These are phyloP conservation scores for Corymbia calophylla DNA, from an alignment of 441 rosid genomes.

Conservation along the genomic window DNA sequence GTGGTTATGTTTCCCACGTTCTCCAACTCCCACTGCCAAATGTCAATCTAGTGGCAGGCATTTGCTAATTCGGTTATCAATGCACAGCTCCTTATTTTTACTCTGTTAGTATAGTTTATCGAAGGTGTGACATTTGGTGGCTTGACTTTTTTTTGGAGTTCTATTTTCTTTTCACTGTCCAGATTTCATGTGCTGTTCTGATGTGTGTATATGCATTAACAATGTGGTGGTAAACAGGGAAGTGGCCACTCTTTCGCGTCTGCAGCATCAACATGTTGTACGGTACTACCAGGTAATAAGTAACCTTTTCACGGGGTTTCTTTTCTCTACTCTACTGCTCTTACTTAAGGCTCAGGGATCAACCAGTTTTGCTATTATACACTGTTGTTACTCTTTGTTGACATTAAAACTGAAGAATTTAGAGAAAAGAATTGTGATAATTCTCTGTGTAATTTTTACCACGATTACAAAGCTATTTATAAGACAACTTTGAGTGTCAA, in stretches of 20 bases:
- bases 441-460: too few species aligned
- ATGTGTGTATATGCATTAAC: not conserved
- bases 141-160: not conserved
- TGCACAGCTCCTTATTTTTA: not conserved
- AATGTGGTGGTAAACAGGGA: constrained; percentile 43
- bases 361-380: not conserved
- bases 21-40: not conserved
- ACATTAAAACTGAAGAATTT: not conserved
- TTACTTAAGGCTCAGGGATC: not conserved
- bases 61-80: not conserved
- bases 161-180: not conserved
- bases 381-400: constrained; percentile 1
- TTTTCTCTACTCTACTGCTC: not conserved
- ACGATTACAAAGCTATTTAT: too few species aligned
- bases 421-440: too few species aligned
- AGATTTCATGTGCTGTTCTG: not conserved
- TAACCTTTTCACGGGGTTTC: not conserved
- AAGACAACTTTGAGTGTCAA: too few species aligned
- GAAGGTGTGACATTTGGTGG: not conserved
- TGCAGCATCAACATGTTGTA: constrained; percentile 98
- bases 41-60: not conserved
- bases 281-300: constrained; percentile 89
- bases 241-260: constrained; percentile 96
- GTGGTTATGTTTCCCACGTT: not conserved
- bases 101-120: not conserved